A percentile compares a stretch with the other conserved stretches of the same genome.
These are phyloP conservation scores for Parasarocladium wereldwijsianum DNA, from an alignment of 2,329 filamentous ascomycete species.

Conservation along the genomic window DNA sequence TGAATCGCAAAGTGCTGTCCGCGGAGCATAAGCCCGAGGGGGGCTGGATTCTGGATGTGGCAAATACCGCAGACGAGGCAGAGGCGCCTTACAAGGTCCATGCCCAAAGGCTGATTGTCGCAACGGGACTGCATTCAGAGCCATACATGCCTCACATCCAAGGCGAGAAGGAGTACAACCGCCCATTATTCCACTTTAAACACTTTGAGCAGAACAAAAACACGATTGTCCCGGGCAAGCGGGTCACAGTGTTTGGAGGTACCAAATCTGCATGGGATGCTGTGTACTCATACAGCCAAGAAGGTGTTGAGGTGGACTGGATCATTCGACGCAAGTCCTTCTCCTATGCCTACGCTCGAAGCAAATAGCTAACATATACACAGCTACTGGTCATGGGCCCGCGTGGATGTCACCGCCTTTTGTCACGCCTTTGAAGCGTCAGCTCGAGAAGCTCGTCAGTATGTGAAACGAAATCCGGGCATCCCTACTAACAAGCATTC, in stretches of 20 bases:
- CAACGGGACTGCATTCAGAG: slow-evolving; percentile 39
- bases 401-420: slow-evolving; percentile 43
- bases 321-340: slow-evolving; percentile 34
- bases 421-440: slow-evolving; percentile 52
- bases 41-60: slow-evolving; percentile 26
- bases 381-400: slow-evolving; percentile 38
- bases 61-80: slow-evolving; percentile 7
- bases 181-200: slow-evolving; percentile 33
- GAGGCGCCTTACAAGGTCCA: slow-evolving; percentile 13
- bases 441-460: slow-evolving; percentile 53
- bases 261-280: slow-evolving; percentile 53
- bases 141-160: slow-evolving; percentile 28
- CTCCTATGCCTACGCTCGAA: neutral
- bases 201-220: slow-evolving; percentile 26
- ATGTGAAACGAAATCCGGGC: slow-evolving; percentile 10
- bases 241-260: slow-evolving; percentile 42
- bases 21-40: slow-evolving; percentile 26
- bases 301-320: slow-evolving; percentile 42
- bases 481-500: too few species aligned
- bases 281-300: slow-evolving; percentile 43
- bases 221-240: slow-evolving; percentile 24
- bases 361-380: neutral
- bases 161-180: slow-evolving; percentile 29
- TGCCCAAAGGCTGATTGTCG: slow-evolving; percentile 34
- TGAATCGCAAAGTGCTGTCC: slow-evolving; percentile 21